Evolutionary conservation across 805 yeast species (phyloP).

Genomic region (Candida hispaniensis): DNA sequence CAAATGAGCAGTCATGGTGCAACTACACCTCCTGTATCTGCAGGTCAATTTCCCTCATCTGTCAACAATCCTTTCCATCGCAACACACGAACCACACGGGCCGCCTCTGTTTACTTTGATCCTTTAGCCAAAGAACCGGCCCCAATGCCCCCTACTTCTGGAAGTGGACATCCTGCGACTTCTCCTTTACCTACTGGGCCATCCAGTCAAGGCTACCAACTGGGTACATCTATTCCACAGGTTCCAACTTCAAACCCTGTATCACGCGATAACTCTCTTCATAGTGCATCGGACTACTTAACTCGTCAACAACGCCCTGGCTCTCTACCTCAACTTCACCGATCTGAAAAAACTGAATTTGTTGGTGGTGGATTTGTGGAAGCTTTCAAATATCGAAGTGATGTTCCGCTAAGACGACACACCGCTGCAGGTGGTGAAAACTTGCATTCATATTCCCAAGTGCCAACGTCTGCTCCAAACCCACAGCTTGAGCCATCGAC

Average conservation of each 20-base stretch:
- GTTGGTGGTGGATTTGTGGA: slow-evolving; percentile 15
- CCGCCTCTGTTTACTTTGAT: slow-evolving; percentile 7
- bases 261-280: slow-evolving; percentile 1
- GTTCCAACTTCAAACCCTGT: slow-evolving; percentile 4
- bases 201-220: slow-evolving; percentile 6
- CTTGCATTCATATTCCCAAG: slow-evolving; percentile 6
- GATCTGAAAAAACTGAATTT: slow-evolving; percentile 13
- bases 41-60: slow-evolving; percentile 14
- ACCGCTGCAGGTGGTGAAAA: slow-evolving; percentile 13
- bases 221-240: slow-evolving; percentile 12
- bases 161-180: no score
- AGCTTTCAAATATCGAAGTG: slow-evolving; percentile 12
- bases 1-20: no score
- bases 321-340: slow-evolving; percentile 21
- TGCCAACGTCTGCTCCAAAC: slow-evolving; percentile 11
- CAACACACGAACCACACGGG: slow-evolving; percentile 11
- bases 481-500: slow-evolving; percentile 14
- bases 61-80: slow-evolving; percentile 11
- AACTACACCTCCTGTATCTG: slow-evolving; percentile 4
- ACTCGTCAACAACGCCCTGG: slow-evolving; percentile 24
- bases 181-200: no score
- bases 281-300: slow-evolving; percentile 16
- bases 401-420: slow-evolving; percentile 9
- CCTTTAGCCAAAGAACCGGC: slow-evolving; percentile 15
- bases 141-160: slow-evolving; percentile 9